Conservation (phyloP, 2,329 filamentous ascomycete species). For the Bipolaris oryzae region DNA sequence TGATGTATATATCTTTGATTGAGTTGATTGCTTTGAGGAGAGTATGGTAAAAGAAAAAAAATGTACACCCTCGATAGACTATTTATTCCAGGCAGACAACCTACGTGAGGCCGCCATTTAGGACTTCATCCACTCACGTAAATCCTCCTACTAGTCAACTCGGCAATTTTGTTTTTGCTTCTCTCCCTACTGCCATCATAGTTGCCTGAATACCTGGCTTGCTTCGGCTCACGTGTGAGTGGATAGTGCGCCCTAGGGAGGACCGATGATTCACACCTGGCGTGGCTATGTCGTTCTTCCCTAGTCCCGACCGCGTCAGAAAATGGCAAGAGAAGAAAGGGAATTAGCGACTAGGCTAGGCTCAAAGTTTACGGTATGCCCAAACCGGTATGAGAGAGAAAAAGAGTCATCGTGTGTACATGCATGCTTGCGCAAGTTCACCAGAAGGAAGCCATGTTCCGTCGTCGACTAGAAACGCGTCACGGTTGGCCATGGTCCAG, state of each 20-base stretch:
- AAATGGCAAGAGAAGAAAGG: slow-evolving; percentile 18
- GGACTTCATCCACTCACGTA: slow-evolving; percentile 19
- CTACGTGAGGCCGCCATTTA: slow-evolving; percentile 42
- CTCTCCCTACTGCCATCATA: slow-evolving; percentile 15
- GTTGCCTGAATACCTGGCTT: slow-evolving; percentile 36
- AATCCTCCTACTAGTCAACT: neutral
- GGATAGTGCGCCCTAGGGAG: slow-evolving; percentile 25
- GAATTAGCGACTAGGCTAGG: slow-evolving; percentile 36
- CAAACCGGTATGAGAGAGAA: slow-evolving; percentile 11
- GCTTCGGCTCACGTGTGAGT: slow-evolving; percentile 22
- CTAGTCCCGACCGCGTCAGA: slow-evolving; percentile 38
- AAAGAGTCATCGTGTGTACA: slow-evolving; percentile 33
- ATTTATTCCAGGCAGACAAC: slow-evolving; percentile 42
- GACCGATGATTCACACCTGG: slow-evolving; percentile 34
- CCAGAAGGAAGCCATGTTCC: slow-evolving; percentile 16
- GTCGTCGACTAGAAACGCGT: slow-evolving; percentile 21
- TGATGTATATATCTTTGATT: neutral
- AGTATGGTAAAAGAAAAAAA: slow-evolving; percentile 19
- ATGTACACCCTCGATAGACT: slow-evolving; percentile 14
- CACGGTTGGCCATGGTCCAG: slow-evolving; percentile 6
- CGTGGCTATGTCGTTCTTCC: slow-evolving; percentile 34
- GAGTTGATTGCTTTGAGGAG: slow-evolving; percentile 3
- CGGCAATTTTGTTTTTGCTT: neutral
- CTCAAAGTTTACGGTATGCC: slow-evolving; percentile 18
- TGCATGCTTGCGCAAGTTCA: slow-evolving; percentile 14